Evolutionary conservation across 768 basidiomycete genomes (phyloP).

Genomic region (Tylopilus felleus): DNA sequence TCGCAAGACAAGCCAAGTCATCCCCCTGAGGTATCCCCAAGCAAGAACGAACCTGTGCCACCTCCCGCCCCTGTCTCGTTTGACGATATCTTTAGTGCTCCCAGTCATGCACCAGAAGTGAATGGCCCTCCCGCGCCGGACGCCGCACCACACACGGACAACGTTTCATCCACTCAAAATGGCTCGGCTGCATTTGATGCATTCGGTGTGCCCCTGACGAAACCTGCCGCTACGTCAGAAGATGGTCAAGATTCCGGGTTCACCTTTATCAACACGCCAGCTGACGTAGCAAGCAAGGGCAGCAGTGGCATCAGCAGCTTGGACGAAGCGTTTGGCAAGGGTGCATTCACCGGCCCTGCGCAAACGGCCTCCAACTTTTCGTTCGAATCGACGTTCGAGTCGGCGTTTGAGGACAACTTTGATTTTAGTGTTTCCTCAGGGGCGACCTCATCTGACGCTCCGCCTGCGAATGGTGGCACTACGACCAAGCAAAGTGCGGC

Average conservation of each 20-base stretch:
- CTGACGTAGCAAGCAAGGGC: constrained; percentile 9
- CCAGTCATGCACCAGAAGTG: constrained; percentile 19
- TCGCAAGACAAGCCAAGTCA: constrained; percentile 20
- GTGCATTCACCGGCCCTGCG: constrained; percentile 38
- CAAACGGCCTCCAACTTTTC: constrained; percentile 41
- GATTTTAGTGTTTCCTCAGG: constrained; percentile 50
- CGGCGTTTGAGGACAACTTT: constrained; percentile 63
- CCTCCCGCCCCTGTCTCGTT: constrained; percentile 36
- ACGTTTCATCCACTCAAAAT: constrained; percentile 15
- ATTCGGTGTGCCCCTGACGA: constrained; percentile 37
- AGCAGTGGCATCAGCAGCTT: constrained; percentile 52
- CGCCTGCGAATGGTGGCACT: constrained; percentile 26
- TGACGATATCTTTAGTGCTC: constrained; percentile 54
- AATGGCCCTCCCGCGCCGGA: constrained; percentile 17
- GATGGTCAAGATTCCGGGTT: constrained; percentile 20
- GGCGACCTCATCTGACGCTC: constrained; percentile 18
- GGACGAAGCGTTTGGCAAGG: constrained; percentile 69
- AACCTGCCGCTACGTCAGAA: constrained; percentile 16
- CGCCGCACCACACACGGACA: constrained; percentile 16
- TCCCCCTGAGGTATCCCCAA: constrained; percentile 11
- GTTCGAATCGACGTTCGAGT: constrained; percentile 72
- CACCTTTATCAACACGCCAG: constrained; percentile 16
- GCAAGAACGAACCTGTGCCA: constrained; percentile 11
- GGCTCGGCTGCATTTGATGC: constrained; percentile 31
- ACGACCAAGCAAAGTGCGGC: constrained; percentile 5